Base-by-base conservation (phyloP, 257 asterid genomes). In the Plantago elongata region DNA sequence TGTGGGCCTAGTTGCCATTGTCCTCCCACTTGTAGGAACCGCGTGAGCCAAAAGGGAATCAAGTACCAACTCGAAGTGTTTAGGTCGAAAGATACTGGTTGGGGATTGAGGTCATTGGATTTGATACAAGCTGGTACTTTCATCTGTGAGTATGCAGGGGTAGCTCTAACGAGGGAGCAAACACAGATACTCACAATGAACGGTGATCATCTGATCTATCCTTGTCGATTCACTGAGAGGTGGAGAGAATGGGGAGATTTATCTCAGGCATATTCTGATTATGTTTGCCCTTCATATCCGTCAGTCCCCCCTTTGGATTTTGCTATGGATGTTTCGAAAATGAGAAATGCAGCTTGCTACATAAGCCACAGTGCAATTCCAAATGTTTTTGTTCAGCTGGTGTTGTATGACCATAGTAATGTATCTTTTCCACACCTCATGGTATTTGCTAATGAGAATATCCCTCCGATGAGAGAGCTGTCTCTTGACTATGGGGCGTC, bases 41-140 rank as follows among this genome's bases (percentile, higher is more conserved):
- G 96, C 13, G 85, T 86, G 70, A 66, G 81, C 49, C 97, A 89
- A 54, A 84, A 79, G 56, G 97, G 95, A 29, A 70, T 84, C 37
- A 82, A 61, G 77, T 62, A 84, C 57, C 78, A 84, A 29, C 74
- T 89, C 60, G 97, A 89, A 69, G 88, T 89, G 70, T 89, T 86
- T 67, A 85, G 97, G 73, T 89, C 97, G 3, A 80, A 76, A 63
- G 95, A 83, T 70, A 89, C 97, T 29, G 87, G 88, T 46, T 89
- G 97, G 97, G 95, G 95, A 15, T 88, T 89, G 65, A 81, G 97
- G 70, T 83, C 95, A 6, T 60, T 89, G 72, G 94, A 89, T 69
- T 62, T 87, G 77, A 84, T 89, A 63, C 94, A 79, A 63, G 97
- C 95, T 57, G 97, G 95, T 37, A 77, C 94, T 14, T 89, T 86